phyloP scores from a whole-genome alignment of 805 yeast species.

The Schwanniomyces yamadae region DNA sequence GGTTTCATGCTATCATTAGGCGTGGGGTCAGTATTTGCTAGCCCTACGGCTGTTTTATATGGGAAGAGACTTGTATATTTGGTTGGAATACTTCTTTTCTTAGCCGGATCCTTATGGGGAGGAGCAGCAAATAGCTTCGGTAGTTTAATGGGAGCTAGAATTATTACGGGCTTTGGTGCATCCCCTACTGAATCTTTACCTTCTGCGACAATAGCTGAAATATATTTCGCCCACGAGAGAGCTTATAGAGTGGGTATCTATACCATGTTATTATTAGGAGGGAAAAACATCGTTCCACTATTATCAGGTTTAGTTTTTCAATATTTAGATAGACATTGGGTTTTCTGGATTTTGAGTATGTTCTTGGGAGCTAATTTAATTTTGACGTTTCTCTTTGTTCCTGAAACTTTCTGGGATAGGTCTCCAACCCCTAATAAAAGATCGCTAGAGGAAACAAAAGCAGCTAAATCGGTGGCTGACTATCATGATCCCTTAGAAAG shows the following conservation, averaged over 20 bases:
- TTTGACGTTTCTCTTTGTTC: constrained; percentile 52
- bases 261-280: constrained; percentile 58
- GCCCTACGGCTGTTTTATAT: constrained; percentile 55
- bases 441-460: constrained; percentile 46
- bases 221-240: constrained; percentile 59
- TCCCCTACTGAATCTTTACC: constrained; percentile 63
- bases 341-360: constrained; percentile 58
- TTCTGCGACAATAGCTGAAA: constrained; percentile 59
- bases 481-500: constrained; percentile 25
- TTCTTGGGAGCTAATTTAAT: constrained; percentile 47
- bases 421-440: constrained; percentile 49
- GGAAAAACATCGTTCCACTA: constrained; percentile 59
- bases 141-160: constrained; percentile 55
- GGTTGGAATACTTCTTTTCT: constrained; percentile 45
- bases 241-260: constrained; percentile 60
- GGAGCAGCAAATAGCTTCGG: constrained; percentile 50
- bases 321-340: constrained; percentile 54
- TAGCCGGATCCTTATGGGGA: constrained; percentile 55
- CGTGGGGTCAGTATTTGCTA: constrained; percentile 54
- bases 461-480: constrained; percentile 37
- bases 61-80: constrained; percentile 61
- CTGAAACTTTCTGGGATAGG: constrained; percentile 65
- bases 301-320: constrained; percentile 54
- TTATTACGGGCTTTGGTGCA: constrained; percentile 58
- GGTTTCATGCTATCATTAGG: constrained; percentile 59